A percentile compares a stretch with the other conserved stretches of the same genome.
Evolutionary conservation across 352 stramenopile genomes (phyloP).

Genomic region (Pythium angustatum): DNA sequence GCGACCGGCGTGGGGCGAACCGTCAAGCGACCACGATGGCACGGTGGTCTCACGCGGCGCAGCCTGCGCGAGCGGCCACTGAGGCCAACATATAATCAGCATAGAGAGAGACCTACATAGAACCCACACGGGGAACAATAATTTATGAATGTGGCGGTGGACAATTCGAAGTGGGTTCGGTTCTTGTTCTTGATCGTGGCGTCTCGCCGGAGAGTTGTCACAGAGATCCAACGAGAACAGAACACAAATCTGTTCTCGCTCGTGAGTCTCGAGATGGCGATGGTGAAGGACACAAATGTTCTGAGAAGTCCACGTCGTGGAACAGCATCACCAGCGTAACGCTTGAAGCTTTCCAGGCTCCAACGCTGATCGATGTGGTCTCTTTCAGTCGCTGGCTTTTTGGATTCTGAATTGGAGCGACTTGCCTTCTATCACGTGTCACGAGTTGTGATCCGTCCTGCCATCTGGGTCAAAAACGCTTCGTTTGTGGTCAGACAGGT

Average conservation of each 20-base stretch:
- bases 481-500: slow-evolving; percentile 11
- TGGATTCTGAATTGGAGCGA: too few species aligned
- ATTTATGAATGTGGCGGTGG: not conserved
- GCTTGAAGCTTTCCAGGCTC: too few species aligned
- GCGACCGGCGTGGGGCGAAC: slow-evolving; percentile 3
- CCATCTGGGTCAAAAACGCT: not conserved
- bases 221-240: too few species aligned
- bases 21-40: not conserved
- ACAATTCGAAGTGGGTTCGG: not conserved
- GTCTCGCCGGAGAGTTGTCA: too few species aligned
- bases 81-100: not conserved
- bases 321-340: not conserved
- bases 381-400: too few species aligned
- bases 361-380: too few species aligned
- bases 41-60: not conserved
- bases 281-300: not conserved
- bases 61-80: slow-evolving; percentile 1
- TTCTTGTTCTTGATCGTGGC: too few species aligned
- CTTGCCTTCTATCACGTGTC: too few species aligned
- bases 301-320: not conserved
- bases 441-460: too few species aligned
- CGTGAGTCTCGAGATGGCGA: too few species aligned
- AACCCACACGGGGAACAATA: too few species aligned
- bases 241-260: not conserved
- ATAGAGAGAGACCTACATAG: not conserved